Evolutionary conservation across 2,329 filamentous ascomycete genomes (phyloP).

Genomic region (Aspergillus phoenicis): DNA sequence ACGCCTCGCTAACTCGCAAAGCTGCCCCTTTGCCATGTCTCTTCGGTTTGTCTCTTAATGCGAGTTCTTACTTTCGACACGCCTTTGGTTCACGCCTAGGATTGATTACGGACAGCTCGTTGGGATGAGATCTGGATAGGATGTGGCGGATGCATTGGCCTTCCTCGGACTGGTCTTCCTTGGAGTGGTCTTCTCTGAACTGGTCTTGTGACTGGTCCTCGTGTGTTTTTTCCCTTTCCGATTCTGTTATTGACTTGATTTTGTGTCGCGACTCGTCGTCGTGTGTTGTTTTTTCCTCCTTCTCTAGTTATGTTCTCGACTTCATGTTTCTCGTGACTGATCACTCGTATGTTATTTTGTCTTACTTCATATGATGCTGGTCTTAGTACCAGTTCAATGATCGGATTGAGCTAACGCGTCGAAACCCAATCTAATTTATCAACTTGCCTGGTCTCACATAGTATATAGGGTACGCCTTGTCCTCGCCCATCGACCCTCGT

Average conservation of each 20-base stretch:
- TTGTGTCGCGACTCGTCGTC: neutral
- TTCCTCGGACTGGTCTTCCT: no score
- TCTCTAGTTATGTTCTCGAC: neutral
- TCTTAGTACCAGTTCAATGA: neutral
- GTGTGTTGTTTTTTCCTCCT: neutral
- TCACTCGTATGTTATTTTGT: neutral
- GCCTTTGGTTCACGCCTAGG: no score
- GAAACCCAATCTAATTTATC: neutral
- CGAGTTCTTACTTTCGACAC: no score
- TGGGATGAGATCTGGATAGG: no score
- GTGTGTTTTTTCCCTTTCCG: neutral
- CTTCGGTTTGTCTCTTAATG: no score
- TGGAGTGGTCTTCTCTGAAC: no score
- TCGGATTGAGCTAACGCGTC: neutral
- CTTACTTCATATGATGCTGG: neutral
- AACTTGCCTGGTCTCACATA: neutral
- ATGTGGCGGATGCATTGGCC: no score
- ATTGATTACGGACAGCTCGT: no score
- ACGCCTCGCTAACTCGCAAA: constrained; percentile 20
- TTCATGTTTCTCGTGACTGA: no score
- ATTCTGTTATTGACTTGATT: neutral
- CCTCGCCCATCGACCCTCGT: neutral
- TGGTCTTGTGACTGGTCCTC: neutral
- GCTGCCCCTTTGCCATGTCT: neutral
- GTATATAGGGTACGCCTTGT: neutral